Evolutionary conservation across 768 basidiomycete species (phyloP).

Genomic region (Hericium coralloides): DNA sequence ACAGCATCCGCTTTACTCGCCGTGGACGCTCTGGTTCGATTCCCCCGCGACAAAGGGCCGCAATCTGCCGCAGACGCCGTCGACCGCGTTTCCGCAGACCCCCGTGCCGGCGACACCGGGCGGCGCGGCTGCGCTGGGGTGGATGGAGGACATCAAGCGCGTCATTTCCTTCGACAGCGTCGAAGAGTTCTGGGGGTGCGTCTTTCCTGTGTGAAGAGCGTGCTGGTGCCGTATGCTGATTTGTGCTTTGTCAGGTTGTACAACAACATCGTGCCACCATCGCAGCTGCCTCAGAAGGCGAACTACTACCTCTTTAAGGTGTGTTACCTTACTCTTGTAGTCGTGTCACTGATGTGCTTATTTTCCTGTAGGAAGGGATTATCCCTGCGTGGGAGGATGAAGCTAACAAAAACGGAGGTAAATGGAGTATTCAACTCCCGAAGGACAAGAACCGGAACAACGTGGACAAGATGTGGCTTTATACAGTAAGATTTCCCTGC

Average conservation of each 20-base stretch:
- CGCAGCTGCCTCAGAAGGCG: constrained; percentile 88
- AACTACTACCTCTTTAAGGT: constrained; percentile 99
- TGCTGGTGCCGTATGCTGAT: background rate
- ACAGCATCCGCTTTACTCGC: constrained; percentile 88
- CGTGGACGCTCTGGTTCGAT: constrained; percentile 99
- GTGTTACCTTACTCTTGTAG: constrained; percentile 15
- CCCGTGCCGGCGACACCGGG: constrained; percentile 68
- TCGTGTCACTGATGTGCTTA: background rate
- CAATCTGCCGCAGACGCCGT: constrained; percentile 77
- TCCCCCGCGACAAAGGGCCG: constrained; percentile 87
- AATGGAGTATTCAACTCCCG: constrained; percentile 97
- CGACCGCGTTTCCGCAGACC: constrained; percentile 70
- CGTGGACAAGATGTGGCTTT: constrained; percentile 97
- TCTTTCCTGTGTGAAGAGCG: constrained; percentile 5
- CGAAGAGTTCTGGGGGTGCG: constrained; percentile 98
- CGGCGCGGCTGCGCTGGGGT: constrained; percentile 68
- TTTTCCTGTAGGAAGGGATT: constrained; percentile 65
- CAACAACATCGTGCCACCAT: constrained; percentile 96
- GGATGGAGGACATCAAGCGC: constrained; percentile 99
- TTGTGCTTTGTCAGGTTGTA: constrained; percentile 49
- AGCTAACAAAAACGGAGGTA: constrained; percentile 94
- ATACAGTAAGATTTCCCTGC: constrained; percentile 82
- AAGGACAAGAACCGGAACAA: constrained; percentile 81
- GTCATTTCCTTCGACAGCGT: constrained; percentile 95
- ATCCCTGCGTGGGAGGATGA: constrained; percentile 98